Base-by-base conservation (phyloP, 805 yeast species). In the Suhomyces sp. region DNA sequence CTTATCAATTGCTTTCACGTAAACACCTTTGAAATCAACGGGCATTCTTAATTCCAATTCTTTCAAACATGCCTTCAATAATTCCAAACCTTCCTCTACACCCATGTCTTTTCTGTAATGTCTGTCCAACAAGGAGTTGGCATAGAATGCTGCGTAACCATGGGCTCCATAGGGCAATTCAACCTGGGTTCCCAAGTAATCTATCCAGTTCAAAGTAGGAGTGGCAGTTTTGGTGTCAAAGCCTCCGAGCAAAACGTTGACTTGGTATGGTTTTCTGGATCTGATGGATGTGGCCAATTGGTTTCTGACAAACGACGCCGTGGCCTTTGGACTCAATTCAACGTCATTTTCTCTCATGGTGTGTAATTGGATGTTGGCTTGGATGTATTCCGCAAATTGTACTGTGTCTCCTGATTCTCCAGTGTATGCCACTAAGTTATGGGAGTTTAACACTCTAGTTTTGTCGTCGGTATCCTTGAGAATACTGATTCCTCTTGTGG, bases 341-440 rank as follows among this genome's bases (percentile, higher is more conserved):
- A 71, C 67, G 34, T 63, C 72, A 48, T 79, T 79, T 58, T 91
- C 91, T 49, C 98, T 77, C 75, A 90, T 87, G 27, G 85, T 77
- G 59, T 85, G 83, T 40, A 93, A 74, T 60, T 86, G 95, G 47
- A 88, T 78, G 56, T 93, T 93, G 28, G 96, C 98, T 60, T 87
- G 93, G 44, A 91, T 79, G 54, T 81, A 87, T 57, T 93, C 98
- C 23, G 96, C 95, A 66, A 93, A 93, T 58, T 90, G 93, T 5
- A 83, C 88, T 38, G 97, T 86, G 58, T 93, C 98, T 43, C 98
- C 98, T 3, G 96, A 76, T 59, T 93, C 98, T 38, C 98, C 98
- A 2, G 95, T 83, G 66, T 68, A 90, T 27, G 97, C 96, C 68
- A 93, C 73, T 48, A 90, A 67, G 35, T 85, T 76, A 56, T 83